phyloP scores from a whole-genome alignment of 345 rosid species.

The Salix purpurea region DNA sequence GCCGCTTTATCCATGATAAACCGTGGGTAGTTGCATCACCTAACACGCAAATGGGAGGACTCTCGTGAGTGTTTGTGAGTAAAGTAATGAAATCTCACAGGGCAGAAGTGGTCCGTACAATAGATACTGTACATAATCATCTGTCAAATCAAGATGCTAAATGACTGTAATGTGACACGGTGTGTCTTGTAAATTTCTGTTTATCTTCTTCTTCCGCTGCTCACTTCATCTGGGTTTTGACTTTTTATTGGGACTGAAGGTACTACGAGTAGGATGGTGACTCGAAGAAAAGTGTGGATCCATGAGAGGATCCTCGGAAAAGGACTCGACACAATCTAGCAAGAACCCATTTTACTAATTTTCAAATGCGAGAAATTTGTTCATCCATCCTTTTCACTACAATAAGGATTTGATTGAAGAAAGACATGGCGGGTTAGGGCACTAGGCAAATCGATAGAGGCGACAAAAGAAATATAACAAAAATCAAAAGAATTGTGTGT shows the following conservation, averaged over 20 bases:
- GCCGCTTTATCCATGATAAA: no score
- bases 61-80: no score
- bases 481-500: background rate
- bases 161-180: slow-evolving; percentile 5
- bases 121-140: slow-evolving; percentile 23
- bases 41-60: no score
- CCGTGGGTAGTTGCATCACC: no score
- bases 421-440: background rate
- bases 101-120: slow-evolving; percentile 22
- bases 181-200: slow-evolving; percentile 8
- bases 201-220: background rate
- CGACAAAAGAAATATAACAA: background rate
- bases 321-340: slow-evolving; percentile 43
- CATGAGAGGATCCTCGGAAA: slow-evolving; percentile 51
- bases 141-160: slow-evolving; percentile 30
- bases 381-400: slow-evolving; percentile 7
- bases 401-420: background rate
- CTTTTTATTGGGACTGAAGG: slow-evolving; percentile 30
- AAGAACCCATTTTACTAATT: background rate
- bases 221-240: slow-evolving; percentile 18
- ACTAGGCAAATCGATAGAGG: background rate
- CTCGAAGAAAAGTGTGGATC: slow-evolving; percentile 55
- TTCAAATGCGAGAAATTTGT: slow-evolving; percentile 7
- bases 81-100: no score
- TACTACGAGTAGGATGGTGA: slow-evolving; percentile 34